Percentiles rank a stretch among this genome's conserved stretches.
Conservation (phyloP, 306 rosid species). For the Oxytropis ochrocephala region DNA sequence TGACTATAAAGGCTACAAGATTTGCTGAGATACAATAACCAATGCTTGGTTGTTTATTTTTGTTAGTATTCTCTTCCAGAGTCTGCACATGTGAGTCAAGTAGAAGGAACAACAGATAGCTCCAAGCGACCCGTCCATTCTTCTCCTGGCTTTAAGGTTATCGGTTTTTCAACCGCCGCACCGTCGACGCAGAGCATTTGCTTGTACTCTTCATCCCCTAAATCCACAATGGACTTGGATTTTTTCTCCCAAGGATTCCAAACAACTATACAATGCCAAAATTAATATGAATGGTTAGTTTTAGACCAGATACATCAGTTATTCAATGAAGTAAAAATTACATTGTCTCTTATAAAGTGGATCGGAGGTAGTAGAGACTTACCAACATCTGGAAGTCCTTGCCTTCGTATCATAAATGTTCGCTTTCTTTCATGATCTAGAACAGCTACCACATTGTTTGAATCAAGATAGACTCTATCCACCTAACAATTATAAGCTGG, state of each 20-base stretch:
- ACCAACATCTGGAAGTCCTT: constrained; percentile 89
- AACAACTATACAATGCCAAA: constrained; percentile 48
- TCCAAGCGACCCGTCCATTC: constrained; percentile 91
- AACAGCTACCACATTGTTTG: constrained; percentile 48
- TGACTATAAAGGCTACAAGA: constrained; percentile 11
- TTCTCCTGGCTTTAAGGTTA: constrained; percentile 71
- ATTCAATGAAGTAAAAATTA: too few relatives aligned
- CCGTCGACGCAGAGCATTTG: constrained; percentile 83
- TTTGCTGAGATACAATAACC: constrained; percentile 12
- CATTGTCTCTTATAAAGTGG: too few relatives aligned
- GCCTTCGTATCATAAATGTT: constrained; percentile 54
- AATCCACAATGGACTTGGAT: constrained; percentile 51
- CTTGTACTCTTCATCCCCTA: constrained; percentile 87
- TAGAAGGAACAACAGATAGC: constrained; percentile 47
- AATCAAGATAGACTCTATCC: constrained; percentile 76
- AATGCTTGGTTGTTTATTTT: constrained; percentile 20
- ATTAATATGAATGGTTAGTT: neutral
- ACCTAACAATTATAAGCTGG: constrained; percentile 35
- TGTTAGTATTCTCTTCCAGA: neutral
- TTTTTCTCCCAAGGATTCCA: constrained; percentile 97
- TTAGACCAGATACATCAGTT: too few relatives aligned
- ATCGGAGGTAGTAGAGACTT: too few relatives aligned
- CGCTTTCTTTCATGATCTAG: constrained; percentile 79
- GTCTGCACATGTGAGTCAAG: constrained; percentile 27
- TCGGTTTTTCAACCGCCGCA: constrained; percentile 71